Conservation (phyloP, 2,329 filamentous ascomycete species). For the Aspergillus sojae region DNA sequence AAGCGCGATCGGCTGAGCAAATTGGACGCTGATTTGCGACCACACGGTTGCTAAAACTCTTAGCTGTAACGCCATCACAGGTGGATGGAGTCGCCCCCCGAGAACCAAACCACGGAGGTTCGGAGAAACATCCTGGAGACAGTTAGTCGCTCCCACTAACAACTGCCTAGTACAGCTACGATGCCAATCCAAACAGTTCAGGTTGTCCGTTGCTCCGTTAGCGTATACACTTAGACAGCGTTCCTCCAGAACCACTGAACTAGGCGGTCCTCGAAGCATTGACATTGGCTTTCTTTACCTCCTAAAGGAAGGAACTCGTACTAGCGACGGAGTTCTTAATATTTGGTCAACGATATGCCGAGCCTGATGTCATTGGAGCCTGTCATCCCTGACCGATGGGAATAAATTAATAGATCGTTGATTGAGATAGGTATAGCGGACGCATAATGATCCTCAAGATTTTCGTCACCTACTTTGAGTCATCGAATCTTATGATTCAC, state of each 20-base stretch:
- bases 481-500: not conserved
- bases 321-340: not conserved
- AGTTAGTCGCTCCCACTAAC: slow-evolving; percentile 8
- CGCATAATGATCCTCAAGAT: not conserved
- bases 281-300: not conserved
- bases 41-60: slow-evolving; percentile 18
- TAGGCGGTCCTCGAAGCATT: not conserved
- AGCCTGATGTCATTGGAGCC: not conserved
- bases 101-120: slow-evolving; percentile 14
- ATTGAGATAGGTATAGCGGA: not conserved
- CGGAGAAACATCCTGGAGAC: slow-evolving; percentile 18
- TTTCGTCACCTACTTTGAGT: not conserved
- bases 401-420: not conserved
- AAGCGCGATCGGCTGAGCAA: slow-evolving; percentile 14
- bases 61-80: slow-evolving; percentile 22
- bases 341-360: not conserved
- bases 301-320: not conserved
- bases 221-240: not conserved
- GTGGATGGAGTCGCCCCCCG: slow-evolving; percentile 6
- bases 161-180: not conserved
- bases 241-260: not conserved
- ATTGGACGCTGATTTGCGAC: slow-evolving; percentile 22
- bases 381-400: not conserved
- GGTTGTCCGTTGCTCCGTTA: not conserved
- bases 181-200: not conserved